These are phyloP conservation scores for Phaeotremella skinneri DNA, from an alignment of 768 basidiomycete species.

Conservation along the genomic window DNA sequence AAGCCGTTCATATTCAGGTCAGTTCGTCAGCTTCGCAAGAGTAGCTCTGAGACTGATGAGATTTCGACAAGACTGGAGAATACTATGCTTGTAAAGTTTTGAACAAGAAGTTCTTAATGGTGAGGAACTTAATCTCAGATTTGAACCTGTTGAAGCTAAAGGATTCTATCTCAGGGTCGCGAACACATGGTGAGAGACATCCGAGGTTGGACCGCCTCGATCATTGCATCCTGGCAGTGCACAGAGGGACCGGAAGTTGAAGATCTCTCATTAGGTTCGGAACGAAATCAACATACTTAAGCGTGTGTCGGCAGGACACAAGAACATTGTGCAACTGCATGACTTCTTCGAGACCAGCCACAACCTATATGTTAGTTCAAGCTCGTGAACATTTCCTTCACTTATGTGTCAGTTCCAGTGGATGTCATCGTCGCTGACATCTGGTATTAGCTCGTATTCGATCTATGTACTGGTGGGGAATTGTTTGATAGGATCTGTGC, in stretches of 20 bases:
- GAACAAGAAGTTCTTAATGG: slow-evolving; percentile 72
- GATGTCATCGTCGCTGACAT: slow-evolving; percentile 8
- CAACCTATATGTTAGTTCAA: slow-evolving; percentile 59
- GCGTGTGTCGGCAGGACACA: slow-evolving; percentile 82
- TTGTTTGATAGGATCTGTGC: slow-evolving; percentile 99
- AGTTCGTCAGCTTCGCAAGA: not conserved
- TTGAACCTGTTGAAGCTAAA: slow-evolving; percentile 80
- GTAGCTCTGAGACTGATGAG: not conserved
- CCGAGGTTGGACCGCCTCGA: slow-evolving; percentile 9
- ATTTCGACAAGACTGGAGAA: slow-evolving; percentile 63
- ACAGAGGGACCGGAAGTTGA: not conserved
- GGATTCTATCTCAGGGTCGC: slow-evolving; percentile 63
- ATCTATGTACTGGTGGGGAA: slow-evolving; percentile 95
- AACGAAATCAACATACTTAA: slow-evolving; percentile 97
- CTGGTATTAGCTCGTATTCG: slow-evolving; percentile 84
- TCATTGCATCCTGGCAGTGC: too few relatives aligned
- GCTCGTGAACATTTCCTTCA: not conserved
- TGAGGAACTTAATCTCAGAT: slow-evolving; percentile 55
- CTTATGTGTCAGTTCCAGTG: not conserved
- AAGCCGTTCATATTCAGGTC: slow-evolving; percentile 79
- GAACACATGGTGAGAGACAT: slow-evolving; percentile 80
- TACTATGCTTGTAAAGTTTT: slow-evolving; percentile 99
- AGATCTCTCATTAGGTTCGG: slow-evolving; percentile 63
- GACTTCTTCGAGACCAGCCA: slow-evolving; percentile 97
- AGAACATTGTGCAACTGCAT: slow-evolving; percentile 86